phyloP scores from a whole-genome alignment of 2,329 filamentous ascomycete species.

The Alternaria angustiovoidea region DNA sequence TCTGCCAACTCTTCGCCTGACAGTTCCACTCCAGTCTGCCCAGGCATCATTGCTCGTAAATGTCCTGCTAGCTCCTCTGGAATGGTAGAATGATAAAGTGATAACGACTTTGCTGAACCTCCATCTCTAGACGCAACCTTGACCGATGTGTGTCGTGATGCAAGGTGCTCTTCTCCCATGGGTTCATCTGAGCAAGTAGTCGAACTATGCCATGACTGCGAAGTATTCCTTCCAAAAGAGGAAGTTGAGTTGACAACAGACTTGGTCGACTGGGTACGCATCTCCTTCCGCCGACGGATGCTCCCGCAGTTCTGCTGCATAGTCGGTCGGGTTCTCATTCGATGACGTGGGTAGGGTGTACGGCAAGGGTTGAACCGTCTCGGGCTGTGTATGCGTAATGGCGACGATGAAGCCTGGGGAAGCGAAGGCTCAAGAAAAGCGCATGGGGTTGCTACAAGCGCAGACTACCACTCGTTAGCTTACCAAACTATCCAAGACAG shows the following conservation, averaged over 20 bases:
- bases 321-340: slow-evolving; percentile 37
- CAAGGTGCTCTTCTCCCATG: slow-evolving; percentile 27
- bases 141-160: slow-evolving; percentile 14
- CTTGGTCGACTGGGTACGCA: slow-evolving; percentile 43
- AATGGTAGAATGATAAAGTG: slow-evolving; percentile 35
- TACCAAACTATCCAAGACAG: slow-evolving; percentile 48
- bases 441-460: slow-evolving; percentile 42
- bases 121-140: slow-evolving; percentile 17
- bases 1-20: slow-evolving; percentile 46
- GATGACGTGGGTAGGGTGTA: slow-evolving; percentile 24
- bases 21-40: slow-evolving; percentile 11
- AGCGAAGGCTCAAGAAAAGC: slow-evolving; percentile 40
- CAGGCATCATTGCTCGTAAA: slow-evolving; percentile 44
- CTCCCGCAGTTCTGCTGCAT: slow-evolving; percentile 32
- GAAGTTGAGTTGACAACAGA: slow-evolving; percentile 39
- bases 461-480: slow-evolving; percentile 49
- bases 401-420: slow-evolving; percentile 36
- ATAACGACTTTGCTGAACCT: slow-evolving; percentile 16
- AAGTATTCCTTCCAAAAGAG: slow-evolving; percentile 26
- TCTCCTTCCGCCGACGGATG: slow-evolving; percentile 34
- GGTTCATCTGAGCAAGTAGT: slow-evolving; percentile 29
- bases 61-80: slow-evolving; percentile 48
- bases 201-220: slow-evolving; percentile 35
- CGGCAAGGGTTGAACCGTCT: slow-evolving; percentile 20
- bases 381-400: slow-evolving; percentile 24